These are phyloP conservation scores for Phytopythium litorale DNA, from an alignment of 352 stramenopile genomes.

Conservation along the genomic window DNA sequence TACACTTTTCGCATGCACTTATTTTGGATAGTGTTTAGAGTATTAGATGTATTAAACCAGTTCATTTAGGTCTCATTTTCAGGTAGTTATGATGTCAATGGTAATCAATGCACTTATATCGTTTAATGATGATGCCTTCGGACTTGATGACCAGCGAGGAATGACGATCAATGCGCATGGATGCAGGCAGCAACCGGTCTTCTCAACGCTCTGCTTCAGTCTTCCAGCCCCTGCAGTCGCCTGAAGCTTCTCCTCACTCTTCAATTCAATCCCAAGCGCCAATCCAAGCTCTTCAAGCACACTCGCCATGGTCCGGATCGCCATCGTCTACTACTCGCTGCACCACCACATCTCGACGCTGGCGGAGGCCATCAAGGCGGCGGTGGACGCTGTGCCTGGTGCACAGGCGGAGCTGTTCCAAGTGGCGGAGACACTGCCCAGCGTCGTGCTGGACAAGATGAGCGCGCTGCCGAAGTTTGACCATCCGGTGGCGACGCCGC, in stretches of 20 bases:
- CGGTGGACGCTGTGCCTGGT: constrained; percentile 39
- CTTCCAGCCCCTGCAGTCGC: neutral
- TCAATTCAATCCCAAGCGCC: neutral
- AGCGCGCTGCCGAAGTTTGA: constrained; percentile 41
- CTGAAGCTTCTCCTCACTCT: neutral
- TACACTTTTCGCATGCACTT: neutral
- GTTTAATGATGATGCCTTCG: neutral
- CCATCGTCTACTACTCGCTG: constrained; percentile 56
- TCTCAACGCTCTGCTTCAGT: neutral
- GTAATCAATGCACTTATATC: neutral
- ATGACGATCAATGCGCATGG: neutral
- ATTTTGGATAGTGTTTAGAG: neutral
- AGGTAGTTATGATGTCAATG: neutral
- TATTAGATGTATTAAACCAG: neutral
- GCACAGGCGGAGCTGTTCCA: constrained; percentile 42
- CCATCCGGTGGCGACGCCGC: constrained; percentile 35
- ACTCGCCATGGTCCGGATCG: constrained; percentile 23
- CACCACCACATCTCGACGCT: constrained; percentile 68
- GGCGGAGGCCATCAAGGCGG: constrained; percentile 42
- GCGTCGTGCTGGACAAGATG: constrained; percentile 64
- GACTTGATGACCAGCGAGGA: neutral
- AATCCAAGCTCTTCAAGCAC: neutral
- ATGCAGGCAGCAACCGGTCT: no score
- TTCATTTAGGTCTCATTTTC: neutral
- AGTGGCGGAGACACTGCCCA: constrained; percentile 53